Percentiles rank a stretch among this genome's conserved stretches.
Evolutionary conservation across 345 rosid genomes (phyloP).

Genomic region (Zanthoxylum bungeanum): DNA sequence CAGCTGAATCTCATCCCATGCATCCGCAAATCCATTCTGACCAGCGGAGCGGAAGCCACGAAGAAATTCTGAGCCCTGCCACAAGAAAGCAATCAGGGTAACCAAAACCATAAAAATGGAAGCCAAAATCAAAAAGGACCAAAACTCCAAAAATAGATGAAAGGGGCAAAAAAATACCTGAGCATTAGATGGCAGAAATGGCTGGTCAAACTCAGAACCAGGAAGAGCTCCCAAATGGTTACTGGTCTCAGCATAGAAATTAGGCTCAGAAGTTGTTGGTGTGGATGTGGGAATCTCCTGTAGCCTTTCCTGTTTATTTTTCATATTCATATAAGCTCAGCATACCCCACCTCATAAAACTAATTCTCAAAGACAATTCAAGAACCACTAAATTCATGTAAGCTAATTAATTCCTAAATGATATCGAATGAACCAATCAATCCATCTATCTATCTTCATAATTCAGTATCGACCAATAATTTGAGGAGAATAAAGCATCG

Average conservation of each 20-base stretch:
- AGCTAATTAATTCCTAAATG: neutral
- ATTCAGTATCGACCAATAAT: neutral
- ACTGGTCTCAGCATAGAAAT: slow-evolving; percentile 40
- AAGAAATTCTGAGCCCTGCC: slow-evolving; percentile 78
- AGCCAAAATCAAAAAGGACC: neutral
- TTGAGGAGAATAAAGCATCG: neutral
- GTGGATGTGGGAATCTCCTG: slow-evolving; percentile 74
- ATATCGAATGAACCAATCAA: neutral
- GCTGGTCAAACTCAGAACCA: slow-evolving; percentile 76
- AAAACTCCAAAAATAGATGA: neutral
- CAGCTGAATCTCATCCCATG: slow-evolving; percentile 81
- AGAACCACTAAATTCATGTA: neutral
- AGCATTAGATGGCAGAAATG: slow-evolving; percentile 50
- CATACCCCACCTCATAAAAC: neutral
- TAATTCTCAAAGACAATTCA: neutral
- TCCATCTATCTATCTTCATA: no score
- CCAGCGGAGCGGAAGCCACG: slow-evolving; percentile 59
- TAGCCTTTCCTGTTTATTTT: slow-evolving; percentile 64
- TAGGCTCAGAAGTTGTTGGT: slow-evolving; percentile 40
- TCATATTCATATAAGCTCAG: neutral
- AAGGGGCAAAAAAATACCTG: slow-evolving; percentile 51
- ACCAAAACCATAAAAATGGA: neutral
- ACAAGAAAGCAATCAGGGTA: neutral
- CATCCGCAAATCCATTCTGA: slow-evolving; percentile 67
- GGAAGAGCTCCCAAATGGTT: slow-evolving; percentile 65